Evolutionary conservation across 177 flowering plant genomes (phyloP).

Genomic region (Tripterygium wilfordii): DNA sequence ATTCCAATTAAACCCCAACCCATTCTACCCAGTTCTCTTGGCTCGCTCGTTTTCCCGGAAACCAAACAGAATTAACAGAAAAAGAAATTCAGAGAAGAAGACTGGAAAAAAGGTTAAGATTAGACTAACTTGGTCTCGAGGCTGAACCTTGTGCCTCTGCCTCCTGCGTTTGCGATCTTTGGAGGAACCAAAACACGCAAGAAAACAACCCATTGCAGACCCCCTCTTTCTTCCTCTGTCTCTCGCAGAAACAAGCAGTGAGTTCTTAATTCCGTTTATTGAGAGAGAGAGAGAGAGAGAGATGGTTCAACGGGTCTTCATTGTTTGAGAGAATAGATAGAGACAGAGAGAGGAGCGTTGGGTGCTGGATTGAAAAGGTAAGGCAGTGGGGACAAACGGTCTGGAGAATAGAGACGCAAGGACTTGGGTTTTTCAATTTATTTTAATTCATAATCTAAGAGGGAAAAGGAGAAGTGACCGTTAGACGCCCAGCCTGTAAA

Average conservation of each 20-base stretch:
- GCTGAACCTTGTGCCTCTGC: conserved; percentile 24
- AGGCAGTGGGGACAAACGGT: too few species aligned
- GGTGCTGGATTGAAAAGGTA: too few species aligned
- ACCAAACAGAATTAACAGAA: conserved; percentile 2
- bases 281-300: too few species aligned
- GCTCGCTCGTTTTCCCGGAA: not conserved
- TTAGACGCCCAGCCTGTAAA: too few species aligned
- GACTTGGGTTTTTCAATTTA: too few species aligned
- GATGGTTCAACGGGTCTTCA: too few species aligned
- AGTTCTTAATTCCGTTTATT: too few species aligned
- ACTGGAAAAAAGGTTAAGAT: not conserved
- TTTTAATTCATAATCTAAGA: too few species aligned
- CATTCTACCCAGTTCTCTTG: not conserved
- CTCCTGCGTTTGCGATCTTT: conserved; percentile 27
- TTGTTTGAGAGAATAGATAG: too few species aligned
- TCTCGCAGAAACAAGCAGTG: not conserved
- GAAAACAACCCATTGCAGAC: conserved; percentile 57
- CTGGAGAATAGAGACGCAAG: too few species aligned
- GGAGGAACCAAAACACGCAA: conserved; percentile 53
- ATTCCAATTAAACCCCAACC: not conserved
- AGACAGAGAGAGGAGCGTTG: too few species aligned
- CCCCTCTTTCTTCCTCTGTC: not conserved
- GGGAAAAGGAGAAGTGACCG: too few species aligned
- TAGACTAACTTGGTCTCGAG: conserved; percentile 25
- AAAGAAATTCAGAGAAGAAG: not conserved